Conservation (phyloP, 257 asterid species). For the Verbascum thapsus region DNA sequence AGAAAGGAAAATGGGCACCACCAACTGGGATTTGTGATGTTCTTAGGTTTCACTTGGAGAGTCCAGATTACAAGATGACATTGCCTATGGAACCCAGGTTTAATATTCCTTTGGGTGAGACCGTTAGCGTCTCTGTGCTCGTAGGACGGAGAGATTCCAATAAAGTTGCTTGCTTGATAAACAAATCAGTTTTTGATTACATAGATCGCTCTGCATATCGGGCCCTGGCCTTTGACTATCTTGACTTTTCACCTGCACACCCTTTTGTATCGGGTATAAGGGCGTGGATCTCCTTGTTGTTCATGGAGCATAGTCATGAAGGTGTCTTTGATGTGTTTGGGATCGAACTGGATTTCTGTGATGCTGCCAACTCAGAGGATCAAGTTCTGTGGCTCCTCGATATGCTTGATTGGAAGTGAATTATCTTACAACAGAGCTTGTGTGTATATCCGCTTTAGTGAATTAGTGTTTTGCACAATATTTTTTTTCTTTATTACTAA, state of each 20-base stretch:
- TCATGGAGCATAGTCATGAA: constrained; percentile 73
- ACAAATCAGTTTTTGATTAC: constrained; percentile 78
- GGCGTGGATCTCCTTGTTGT: constrained; percentile 98
- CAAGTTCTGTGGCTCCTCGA: constrained; percentile 93
- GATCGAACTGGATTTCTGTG: constrained; percentile 90
- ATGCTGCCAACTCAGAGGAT: constrained; percentile 77
- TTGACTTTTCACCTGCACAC: constrained; percentile 81
- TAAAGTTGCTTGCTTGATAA: constrained; percentile 78
- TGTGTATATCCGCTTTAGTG: constrained; percentile 25
- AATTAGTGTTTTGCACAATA: constrained; percentile 12
- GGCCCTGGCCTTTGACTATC: constrained; percentile 89
- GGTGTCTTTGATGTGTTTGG: constrained; percentile 84
- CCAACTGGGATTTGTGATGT: constrained; percentile 78
- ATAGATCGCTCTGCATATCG: constrained; percentile 87
- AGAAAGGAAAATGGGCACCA: constrained; percentile 61
- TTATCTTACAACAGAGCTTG: constrained; percentile 29
- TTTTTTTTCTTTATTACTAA: background rate
- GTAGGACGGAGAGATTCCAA: constrained; percentile 72
- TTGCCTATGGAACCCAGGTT: constrained; percentile 79
- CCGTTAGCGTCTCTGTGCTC: constrained; percentile 78
- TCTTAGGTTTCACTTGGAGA: constrained; percentile 70
- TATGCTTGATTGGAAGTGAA: constrained; percentile 97
- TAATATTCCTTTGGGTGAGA: constrained; percentile 71
- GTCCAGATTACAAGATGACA: constrained; percentile 88
- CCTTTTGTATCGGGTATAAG: constrained; percentile 87